Percentiles rank a stretch among this genome's conserved stretches.
Conservation (phyloP, 1,139 yeast species). For the Kurtzmaniella quercitrusa region DNA sequence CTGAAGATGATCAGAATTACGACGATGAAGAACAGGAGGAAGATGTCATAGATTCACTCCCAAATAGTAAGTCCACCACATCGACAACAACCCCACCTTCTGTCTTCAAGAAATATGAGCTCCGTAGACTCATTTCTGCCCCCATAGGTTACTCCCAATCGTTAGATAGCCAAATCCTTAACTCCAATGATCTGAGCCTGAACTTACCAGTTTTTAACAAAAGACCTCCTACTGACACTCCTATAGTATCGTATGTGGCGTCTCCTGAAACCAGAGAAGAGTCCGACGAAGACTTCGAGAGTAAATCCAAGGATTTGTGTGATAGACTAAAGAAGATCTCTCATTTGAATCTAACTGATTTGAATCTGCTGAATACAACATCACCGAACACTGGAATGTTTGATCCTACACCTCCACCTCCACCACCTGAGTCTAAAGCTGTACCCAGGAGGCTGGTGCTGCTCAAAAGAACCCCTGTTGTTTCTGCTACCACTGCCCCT, state of each 20-base stretch:
- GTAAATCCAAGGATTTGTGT: slow-evolving; percentile 1
- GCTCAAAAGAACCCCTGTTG: not conserved
- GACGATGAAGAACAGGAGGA: slow-evolving; percentile 2
- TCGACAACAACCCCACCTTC: not conserved
- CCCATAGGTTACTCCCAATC: slow-evolving; percentile 24
- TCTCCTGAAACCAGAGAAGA: slow-evolving; percentile 46
- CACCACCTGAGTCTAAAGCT: not conserved
- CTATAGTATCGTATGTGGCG: slow-evolving; percentile 51
- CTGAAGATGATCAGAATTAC: slow-evolving; percentile 7
- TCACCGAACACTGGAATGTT: slow-evolving; percentile 6
- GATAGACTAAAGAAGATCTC: slow-evolving; percentile 36
- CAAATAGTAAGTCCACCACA: not conserved
- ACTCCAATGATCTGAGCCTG: slow-evolving; percentile 16
- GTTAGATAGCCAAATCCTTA: slow-evolving; percentile 23
- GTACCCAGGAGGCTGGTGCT: not conserved
- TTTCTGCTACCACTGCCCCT: not conserved
- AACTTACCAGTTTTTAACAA: slow-evolving; percentile 58
- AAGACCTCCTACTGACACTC: slow-evolving; percentile 70
- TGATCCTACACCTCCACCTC: not conserved
- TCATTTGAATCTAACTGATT: slow-evolving; percentile 37
- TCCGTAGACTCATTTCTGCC: slow-evolving; percentile 10
- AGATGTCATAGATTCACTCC: not conserved
- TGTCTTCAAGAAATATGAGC: not conserved
- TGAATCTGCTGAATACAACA: slow-evolving; percentile 11
- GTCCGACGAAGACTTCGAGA: slow-evolving; percentile 27